Evolutionary conservation across 1,284 basidiomycete species (phyloP).

Genomic region (Coniophora puteana): DNA sequence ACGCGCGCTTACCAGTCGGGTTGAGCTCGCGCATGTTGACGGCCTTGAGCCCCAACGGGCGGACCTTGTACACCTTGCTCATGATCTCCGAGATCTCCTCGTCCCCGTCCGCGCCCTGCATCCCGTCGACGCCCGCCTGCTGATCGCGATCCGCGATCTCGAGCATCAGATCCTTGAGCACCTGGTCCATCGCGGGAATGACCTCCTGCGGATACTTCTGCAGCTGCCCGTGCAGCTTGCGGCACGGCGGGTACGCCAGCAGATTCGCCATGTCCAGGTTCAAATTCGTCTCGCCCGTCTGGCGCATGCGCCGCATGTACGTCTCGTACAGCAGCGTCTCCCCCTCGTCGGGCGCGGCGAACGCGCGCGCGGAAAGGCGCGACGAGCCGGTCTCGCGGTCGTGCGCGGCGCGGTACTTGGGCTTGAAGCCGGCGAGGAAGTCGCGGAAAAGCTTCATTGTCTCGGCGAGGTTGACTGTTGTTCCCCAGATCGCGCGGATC

Average conservation of each 20-base stretch:
- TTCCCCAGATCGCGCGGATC: slow-evolving; percentile 95
- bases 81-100: slow-evolving; percentile 81
- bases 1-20: slow-evolving; percentile 62
- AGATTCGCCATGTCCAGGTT: slow-evolving; percentile 91
- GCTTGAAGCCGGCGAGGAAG: slow-evolving; percentile 90
- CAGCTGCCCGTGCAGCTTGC: slow-evolving; percentile 78
- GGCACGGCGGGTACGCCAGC: slow-evolving; percentile 82
- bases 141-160: slow-evolving; percentile 79
- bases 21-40: slow-evolving; percentile 93
- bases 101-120: slow-evolving; percentile 69
- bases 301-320: slow-evolving; percentile 84
- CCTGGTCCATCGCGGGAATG: slow-evolving; percentile 95
- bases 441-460: slow-evolving; percentile 89
- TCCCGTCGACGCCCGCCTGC: slow-evolving; percentile 60
- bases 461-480: slow-evolving; percentile 87
- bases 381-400: slow-evolving; percentile 61
- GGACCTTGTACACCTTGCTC: slow-evolving; percentile 83
- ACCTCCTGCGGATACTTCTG: slow-evolving; percentile 96
- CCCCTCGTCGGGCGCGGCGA: slow-evolving; percentile 63
- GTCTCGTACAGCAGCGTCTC: slow-evolving; percentile 75
- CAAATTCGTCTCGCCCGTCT: slow-evolving; percentile 88
- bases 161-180: slow-evolving; percentile 88
- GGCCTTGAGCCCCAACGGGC: slow-evolving; percentile 81
- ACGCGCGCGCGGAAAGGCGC: slow-evolving; percentile 46
- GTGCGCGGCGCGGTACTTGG: slow-evolving; percentile 82